These are phyloP conservation scores for Seiridium unicorne DNA, from an alignment of 2,329 filamentous ascomycete species.

Conservation along the genomic window DNA sequence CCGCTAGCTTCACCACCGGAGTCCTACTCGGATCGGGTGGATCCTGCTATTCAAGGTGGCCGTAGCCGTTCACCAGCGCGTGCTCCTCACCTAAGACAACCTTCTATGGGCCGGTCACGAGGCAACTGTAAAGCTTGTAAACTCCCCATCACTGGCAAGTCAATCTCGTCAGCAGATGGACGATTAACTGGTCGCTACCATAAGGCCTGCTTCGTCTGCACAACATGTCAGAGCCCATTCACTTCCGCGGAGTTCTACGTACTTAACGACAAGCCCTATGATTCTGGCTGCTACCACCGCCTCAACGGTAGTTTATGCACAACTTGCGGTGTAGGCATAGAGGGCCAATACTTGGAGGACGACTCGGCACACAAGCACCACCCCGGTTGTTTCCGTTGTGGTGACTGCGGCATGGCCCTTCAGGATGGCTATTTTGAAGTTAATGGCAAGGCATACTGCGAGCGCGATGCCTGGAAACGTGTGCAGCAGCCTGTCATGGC, in stretches of 20 bases:
- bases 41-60: constrained; percentile 15
- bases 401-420: constrained; percentile 71
- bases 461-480: constrained; percentile 73
- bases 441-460: constrained; percentile 76
- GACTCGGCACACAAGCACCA: constrained; percentile 79
- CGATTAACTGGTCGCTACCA: constrained; percentile 91
- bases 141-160: constrained; percentile 80
- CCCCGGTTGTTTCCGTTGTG: constrained; percentile 80
- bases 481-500: constrained; percentile 34
- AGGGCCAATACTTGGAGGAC: constrained; percentile 90
- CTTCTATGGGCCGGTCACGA: constrained; percentile 47
- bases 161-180: constrained; percentile 89
- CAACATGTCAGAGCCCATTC: constrained; percentile 78
- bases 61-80: constrained; percentile 25
- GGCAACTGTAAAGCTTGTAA: constrained; percentile 83
- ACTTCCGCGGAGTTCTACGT: constrained; percentile 91
- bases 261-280: constrained; percentile 81
- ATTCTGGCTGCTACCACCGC: constrained; percentile 88
- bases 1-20: constrained; percentile 16
- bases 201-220: constrained; percentile 91
- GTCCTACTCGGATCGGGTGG: not conserved
- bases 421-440: constrained; percentile 91
- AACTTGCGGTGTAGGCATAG: constrained; percentile 79
- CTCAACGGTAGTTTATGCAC: constrained; percentile 85
- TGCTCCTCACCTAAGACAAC: constrained; percentile 35